phyloP scores from a whole-genome alignment of 2,329 filamentous ascomycete genomes.

The Aphanoascus verrucosus region DNA sequence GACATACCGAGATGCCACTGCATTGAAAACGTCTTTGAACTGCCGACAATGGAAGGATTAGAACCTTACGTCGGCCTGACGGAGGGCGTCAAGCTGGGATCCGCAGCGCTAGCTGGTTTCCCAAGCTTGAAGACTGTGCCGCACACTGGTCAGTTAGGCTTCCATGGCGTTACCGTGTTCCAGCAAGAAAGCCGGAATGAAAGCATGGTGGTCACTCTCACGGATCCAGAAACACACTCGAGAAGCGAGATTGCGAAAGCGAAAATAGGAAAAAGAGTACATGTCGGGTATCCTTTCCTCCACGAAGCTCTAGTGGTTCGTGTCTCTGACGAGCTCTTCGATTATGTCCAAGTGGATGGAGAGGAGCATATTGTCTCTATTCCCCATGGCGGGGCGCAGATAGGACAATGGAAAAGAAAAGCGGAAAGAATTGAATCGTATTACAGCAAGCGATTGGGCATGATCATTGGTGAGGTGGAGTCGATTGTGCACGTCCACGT shows the following conservation, averaged over 20 bases:
- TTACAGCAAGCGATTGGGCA: constrained; percentile 85
- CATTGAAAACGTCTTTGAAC: constrained; percentile 89
- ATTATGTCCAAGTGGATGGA: constrained; percentile 61
- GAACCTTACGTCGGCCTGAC: constrained; percentile 76
- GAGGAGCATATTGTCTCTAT: constrained; percentile 54
- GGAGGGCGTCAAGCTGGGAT: constrained; percentile 70
- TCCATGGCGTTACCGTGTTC: constrained; percentile 88
- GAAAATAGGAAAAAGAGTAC: constrained; percentile 75
- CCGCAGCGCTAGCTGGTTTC: constrained; percentile 81
- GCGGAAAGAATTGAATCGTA: constrained; percentile 70
- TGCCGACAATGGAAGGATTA: constrained; percentile 82
- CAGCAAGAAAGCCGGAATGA: constrained; percentile 93
- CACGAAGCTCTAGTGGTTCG: constrained; percentile 84
- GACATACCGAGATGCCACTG: constrained; percentile 80
- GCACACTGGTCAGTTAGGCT: constrained; percentile 69
- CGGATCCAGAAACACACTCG: constrained; percentile 60
- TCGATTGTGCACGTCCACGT: constrained; percentile 86
- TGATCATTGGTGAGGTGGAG: constrained; percentile 76
- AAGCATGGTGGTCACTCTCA: constrained; percentile 83
- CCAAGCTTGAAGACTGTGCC: constrained; percentile 79
- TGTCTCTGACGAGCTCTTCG: constrained; percentile 88
- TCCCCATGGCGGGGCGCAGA: constrained; percentile 64
- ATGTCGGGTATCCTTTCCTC: constrained; percentile 89
- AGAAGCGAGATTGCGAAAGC: constrained; percentile 61
- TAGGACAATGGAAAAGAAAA: constrained; percentile 75